Base-by-base conservation (phyloP, 352 stramenopile species). In the Phytophthora hybrid region DNA sequence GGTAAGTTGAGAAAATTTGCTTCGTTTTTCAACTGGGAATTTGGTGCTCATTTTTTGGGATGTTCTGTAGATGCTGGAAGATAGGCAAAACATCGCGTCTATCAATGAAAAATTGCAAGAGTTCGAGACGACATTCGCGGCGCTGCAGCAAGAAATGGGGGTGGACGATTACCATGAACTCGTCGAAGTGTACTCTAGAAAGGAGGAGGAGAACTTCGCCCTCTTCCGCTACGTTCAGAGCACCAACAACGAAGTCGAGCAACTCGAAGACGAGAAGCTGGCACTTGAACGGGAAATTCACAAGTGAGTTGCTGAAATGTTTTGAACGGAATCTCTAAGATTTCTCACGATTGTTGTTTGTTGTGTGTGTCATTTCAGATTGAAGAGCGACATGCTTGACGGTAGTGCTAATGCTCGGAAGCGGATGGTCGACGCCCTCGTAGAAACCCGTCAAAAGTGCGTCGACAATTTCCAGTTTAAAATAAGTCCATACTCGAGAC, bases 121-220 rank as follows among this genome's bases (percentile, higher is more conserved):
- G 44, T 93, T 90, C 69, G 88, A 92, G 59, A 86, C 77, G 18
- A 91, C 83, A 18, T 93, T 93, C 59, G 80, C 75, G 1, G 70
- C 63, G 14, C 73, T 91, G 13, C 84, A 95, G 62, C 62, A 89
- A 46, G 82, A 92, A 69, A 88, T 93, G 82, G 84, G 78, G 5
- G 81, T 87, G 14, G 78, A 85, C 46, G 82, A 92, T 69, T 92
- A 85, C 58, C 87, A 91, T 55, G 79, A 89, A 18, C 34, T 93
- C 7, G 63, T 92, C 6, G 66, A 71, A 18, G 77, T 88, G 31
- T 93, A 95, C 70, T 82, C 79, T 1, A 93, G 83, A 60, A 88
- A 87, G 44, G 88, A 95, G 59, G 88, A 93, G 51, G 85, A 95
- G 29, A 93, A 95, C 62, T 93, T 95, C 60, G 84, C 88, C 6